A percentile compares a stretch with the other conserved stretches of the same genome.
phyloP scores from a whole-genome alignment of 1,284 basidiomycete species.

The Mixia osmundae region DNA sequence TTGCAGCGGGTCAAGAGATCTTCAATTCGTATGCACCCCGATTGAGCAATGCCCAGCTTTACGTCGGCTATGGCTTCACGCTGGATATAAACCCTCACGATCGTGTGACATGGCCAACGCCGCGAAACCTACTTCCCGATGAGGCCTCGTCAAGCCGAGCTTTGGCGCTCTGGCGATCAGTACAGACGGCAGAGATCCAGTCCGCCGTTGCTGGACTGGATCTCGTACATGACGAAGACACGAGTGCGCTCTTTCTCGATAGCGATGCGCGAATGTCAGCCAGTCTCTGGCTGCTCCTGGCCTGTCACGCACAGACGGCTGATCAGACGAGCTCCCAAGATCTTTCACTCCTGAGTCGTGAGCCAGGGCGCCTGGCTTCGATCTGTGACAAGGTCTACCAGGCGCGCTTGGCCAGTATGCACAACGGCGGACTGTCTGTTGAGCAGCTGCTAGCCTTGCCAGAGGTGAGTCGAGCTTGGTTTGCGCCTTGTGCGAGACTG shows the following conservation, averaged over 20 bases:
- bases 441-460: no score
- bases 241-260: neutral
- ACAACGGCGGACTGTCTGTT: no score
- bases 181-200: neutral
- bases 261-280: neutral
- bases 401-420: no score
- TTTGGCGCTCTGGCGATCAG: constrained; percentile 6
- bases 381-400: no score
- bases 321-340: no score
- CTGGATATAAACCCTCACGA: constrained; percentile 15
- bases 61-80: constrained; percentile 50
- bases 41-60: constrained; percentile 35
- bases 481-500: no score
- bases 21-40: constrained; percentile 61
- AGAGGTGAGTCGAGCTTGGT: no score
- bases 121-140: neutral
- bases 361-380: no score
- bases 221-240: neutral
- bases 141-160: neutral
- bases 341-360: no score
- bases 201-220: no score
- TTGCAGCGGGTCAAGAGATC: constrained; percentile 32
- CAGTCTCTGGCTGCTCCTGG: no score
- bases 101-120: neutral
- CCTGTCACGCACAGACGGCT: no score